Percentiles rank a stretch among this genome's conserved stretches.
These are phyloP conservation scores for Plasmopara muralis DNA, from an alignment of 352 stramenopile genomes.

Conservation along the genomic window DNA sequence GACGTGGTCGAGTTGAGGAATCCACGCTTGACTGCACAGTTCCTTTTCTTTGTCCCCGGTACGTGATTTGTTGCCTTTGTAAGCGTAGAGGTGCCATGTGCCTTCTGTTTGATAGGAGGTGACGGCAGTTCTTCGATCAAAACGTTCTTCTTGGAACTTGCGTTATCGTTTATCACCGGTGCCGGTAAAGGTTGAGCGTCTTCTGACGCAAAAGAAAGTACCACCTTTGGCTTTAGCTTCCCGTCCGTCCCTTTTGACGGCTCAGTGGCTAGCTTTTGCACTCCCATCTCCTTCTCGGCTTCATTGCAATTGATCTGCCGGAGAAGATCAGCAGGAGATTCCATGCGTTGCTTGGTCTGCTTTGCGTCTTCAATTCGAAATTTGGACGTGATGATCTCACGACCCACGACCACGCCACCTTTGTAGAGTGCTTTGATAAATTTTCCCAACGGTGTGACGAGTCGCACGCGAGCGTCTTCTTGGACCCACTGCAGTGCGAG, in stretches of 20 bases:
- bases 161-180: conserved; percentile 1
- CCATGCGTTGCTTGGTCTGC: conserved; percentile 26
- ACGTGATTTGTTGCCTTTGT: background rate
- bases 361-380: conserved; percentile 51
- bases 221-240: conserved; percentile 3
- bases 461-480: conserved; percentile 43
- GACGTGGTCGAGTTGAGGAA: conserved; percentile 64
- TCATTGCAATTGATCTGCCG: conserved; percentile 39
- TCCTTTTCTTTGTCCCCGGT: conserved; percentile 14
- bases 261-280: conserved; percentile 10
- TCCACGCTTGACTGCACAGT: conserved; percentile 53
- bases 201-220: conserved; percentile 6
- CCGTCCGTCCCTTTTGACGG: conserved; percentile 9
- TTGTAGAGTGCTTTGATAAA: conserved; percentile 86
- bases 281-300: conserved; percentile 12
- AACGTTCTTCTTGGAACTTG: conserved; percentile 13
- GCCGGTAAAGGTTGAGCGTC: conserved; percentile 9
- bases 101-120: conserved; percentile 9
- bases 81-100: background rate
- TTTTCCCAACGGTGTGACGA: conserved; percentile 44
- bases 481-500: conserved; percentile 76
- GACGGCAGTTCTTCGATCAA: conserved; percentile 47
- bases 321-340: conserved; percentile 44
- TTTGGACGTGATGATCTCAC: conserved; percentile 70
- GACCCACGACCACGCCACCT: conserved; percentile 45